Base-by-base conservation (phyloP, 345 rosid species). In the Eucalyptus pauciflora region DNA sequence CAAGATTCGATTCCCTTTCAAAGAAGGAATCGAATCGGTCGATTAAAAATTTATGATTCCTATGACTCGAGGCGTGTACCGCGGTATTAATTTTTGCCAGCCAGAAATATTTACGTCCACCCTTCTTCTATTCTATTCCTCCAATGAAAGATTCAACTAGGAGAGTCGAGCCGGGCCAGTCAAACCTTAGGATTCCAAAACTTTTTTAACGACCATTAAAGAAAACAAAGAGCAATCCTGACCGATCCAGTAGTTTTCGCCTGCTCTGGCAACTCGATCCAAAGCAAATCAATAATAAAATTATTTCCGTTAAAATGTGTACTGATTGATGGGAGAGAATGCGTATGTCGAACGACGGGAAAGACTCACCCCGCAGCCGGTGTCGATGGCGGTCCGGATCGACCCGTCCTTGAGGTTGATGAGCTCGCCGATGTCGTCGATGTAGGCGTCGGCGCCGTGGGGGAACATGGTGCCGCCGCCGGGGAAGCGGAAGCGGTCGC, bases 401-500 rank as follows among this genome's bases (percentile, higher is more conserved):
- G 91, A 83, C 16, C 91, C 89, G 85, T 90, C 89, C 62, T 52
- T 22, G 71, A 90, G 89, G 60, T 87, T 85, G 85, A 90, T 90
- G 64, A 90, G 81, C 86, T 83, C 45, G 64, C 54, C 91, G 51
- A 90, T 87, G 45, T 90, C 89, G 69, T 90, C 92, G 20, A 93
- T 92, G 69, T 94, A 94, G 5, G 92, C 93, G 86, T 91, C 93
- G 4, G 95, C 95, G 25, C 94, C 95, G 51, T 93, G 86, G 49
- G 94, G 95, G 90, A 94, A 94, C 93, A 91, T 91, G 86, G 95
- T 94, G 27, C 95, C 95, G 58, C 95, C 95, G 5, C 94, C 94
- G 9, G 95, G 95, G 81, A 94, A 94, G 83, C 89, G 89, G 79
- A 94, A 93, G 45, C 91, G 91, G 29, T 93, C 92, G 18, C 93